These are phyloP conservation scores for Lodderomyces oxycetoniae DNA, from an alignment of 1,139 yeast species.

Conservation along the genomic window DNA sequence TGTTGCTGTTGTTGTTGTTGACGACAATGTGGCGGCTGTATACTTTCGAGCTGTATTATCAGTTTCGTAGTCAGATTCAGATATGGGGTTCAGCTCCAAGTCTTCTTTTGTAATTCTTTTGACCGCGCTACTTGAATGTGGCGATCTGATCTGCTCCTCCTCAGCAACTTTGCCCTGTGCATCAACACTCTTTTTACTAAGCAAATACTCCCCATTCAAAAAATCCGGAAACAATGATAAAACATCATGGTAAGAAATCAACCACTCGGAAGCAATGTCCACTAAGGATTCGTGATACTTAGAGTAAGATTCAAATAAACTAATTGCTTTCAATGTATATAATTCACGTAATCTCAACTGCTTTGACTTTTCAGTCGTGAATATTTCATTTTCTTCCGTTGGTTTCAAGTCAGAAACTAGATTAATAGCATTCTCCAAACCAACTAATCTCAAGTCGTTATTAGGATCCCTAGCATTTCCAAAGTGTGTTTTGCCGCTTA, in stretches of 20 bases:
- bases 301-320: constrained; percentile 32
- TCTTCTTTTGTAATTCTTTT: constrained; percentile 28
- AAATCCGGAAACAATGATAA: constrained; percentile 39
- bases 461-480: constrained; percentile 22
- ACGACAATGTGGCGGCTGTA: not conserved
- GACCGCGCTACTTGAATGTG: constrained; percentile 12
- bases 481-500: constrained; percentile 20
- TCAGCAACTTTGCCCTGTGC: too few species aligned
- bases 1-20: not conserved
- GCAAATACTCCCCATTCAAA: constrained; percentile 24
- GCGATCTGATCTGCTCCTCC: constrained; percentile 2
- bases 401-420: constrained; percentile 26
- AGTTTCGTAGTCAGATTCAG: constrained; percentile 17
- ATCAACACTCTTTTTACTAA: constrained; percentile 3
- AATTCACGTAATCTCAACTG: constrained; percentile 31
- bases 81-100: constrained; percentile 14
- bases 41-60: constrained; percentile 25
- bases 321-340: constrained; percentile 28
- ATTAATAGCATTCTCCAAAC: constrained; percentile 35
- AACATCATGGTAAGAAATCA: constrained; percentile 33
- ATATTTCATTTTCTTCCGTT: constrained; percentile 9
- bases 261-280: constrained; percentile 42
- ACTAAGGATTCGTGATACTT: constrained; percentile 40
- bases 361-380: constrained; percentile 23
- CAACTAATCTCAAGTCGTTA: constrained; percentile 29